Percentiles rank a stretch among this genome's conserved stretches.
Conservation (phyloP, 2,329 filamentous ascomycete species). For the Beauveria medogensis region DNA sequence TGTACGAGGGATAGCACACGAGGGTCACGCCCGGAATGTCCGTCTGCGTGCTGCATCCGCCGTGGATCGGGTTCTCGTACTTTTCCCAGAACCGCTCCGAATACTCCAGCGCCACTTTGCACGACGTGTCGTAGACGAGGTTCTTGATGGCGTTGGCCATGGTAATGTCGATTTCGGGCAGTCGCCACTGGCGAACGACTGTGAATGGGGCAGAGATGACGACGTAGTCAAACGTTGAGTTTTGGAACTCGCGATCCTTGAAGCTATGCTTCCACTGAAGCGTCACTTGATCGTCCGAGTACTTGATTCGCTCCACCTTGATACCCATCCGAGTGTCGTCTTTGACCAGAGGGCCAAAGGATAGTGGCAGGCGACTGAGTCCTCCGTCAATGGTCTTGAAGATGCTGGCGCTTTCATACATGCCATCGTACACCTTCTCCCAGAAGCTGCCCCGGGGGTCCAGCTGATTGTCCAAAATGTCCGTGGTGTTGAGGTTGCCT, state of each 20-base stretch:
- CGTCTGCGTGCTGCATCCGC: constrained; percentile 49
- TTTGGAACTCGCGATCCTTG: constrained; percentile 31
- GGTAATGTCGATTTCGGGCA: constrained; percentile 37
- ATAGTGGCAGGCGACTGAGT: constrained; percentile 47
- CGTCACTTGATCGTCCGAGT: constrained; percentile 45
- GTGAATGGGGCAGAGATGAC: constrained; percentile 59
- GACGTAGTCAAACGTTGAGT: constrained; percentile 55
- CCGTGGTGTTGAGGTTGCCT: constrained; percentile 44
- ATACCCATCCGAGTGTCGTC: constrained; percentile 48
- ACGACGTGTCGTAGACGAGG: constrained; percentile 36
- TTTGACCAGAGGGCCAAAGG: constrained; percentile 55
- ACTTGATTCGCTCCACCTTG: constrained; percentile 49
- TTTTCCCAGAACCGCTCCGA: constrained; percentile 54
- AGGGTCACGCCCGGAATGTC: constrained; percentile 54
- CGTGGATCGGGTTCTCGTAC: constrained; percentile 46
- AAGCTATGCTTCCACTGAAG: constrained; percentile 47
- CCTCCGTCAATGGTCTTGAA: constrained; percentile 58
- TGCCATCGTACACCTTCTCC: constrained; percentile 25
- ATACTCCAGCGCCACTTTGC: constrained; percentile 60
- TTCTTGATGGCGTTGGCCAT: constrained; percentile 40
- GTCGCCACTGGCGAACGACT: constrained; percentile 53
- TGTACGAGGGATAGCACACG: constrained; percentile 60
- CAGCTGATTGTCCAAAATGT: constrained; percentile 23
- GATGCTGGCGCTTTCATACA: constrained; percentile 19
- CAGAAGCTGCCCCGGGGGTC: constrained; percentile 38